Evolutionary conservation across 148 eudicot species (phyloP).

Genomic region (Polygonum aviculare): DNA sequence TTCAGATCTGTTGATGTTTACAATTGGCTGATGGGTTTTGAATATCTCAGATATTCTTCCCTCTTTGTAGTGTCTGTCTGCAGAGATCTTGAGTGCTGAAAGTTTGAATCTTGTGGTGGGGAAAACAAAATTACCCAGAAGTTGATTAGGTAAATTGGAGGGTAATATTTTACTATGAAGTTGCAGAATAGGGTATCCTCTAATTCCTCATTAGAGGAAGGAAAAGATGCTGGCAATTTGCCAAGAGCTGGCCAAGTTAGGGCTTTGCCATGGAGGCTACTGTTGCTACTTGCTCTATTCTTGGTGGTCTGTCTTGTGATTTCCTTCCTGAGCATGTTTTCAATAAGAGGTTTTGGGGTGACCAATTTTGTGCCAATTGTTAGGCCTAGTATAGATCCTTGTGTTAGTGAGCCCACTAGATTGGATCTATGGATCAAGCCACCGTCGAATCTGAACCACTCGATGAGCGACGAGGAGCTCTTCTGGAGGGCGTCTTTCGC

Average conservation of each 20-base stretch:
- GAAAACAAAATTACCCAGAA: neutral
- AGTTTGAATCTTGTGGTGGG: neutral
- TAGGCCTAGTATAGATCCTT: slow-evolving; percentile 34
- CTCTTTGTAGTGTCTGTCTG: neutral
- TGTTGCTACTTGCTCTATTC: slow-evolving; percentile 42
- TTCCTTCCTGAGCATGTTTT: slow-evolving; percentile 47
- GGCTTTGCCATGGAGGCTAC: slow-evolving; percentile 53
- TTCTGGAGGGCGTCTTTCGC: slow-evolving; percentile 71
- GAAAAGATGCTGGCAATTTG: slow-evolving; percentile 41
- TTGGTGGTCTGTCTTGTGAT: slow-evolving; percentile 43
- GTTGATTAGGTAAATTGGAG: neutral
- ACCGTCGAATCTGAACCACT: slow-evolving; percentile 66
- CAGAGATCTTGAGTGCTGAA: neutral
- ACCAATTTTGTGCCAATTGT: slow-evolving; percentile 27
- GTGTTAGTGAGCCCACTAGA: slow-evolving; percentile 30
- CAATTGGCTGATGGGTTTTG: neutral
- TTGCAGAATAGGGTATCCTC: slow-evolving; percentile 34
- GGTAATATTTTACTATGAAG: neutral
- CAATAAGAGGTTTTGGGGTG: slow-evolving; percentile 44
- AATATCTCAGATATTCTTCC: too few species aligned
- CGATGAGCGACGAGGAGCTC: slow-evolving; percentile 68
- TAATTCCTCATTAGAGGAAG: slow-evolving; percentile 49
- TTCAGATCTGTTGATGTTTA: slow-evolving; percentile 5
- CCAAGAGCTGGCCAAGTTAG: slow-evolving; percentile 44
- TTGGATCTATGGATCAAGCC: slow-evolving; percentile 55